A percentile compares a stretch with the other conserved stretches of the same genome.
Evolutionary conservation across 495 filamentous ascomycete genomes (phyloP).

Genomic region (Lasiosphaeria miniovina): DNA sequence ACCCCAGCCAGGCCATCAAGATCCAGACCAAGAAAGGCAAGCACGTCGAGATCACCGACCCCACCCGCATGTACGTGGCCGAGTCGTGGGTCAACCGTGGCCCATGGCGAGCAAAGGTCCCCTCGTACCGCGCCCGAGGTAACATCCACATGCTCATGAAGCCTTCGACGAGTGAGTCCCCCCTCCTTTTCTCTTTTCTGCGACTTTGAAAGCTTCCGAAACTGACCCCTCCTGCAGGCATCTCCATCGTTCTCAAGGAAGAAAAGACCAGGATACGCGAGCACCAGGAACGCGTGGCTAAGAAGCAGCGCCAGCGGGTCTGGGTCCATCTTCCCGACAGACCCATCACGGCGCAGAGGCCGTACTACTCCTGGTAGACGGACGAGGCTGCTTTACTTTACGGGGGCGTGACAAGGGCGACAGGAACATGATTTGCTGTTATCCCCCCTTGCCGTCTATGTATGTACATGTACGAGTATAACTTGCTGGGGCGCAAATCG

Average conservation of each 20-base stretch:
- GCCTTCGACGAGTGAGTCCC: conserved; percentile 68
- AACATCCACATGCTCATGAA: conserved; percentile 55
- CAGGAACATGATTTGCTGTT: not conserved
- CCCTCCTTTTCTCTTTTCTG: not conserved
- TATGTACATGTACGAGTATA: not conserved
- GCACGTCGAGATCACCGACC: conserved; percentile 62
- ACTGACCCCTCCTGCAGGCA: conserved; percentile 40
- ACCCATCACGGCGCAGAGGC: conserved; percentile 72
- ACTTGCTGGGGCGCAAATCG: not conserved
- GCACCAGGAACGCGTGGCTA: conserved; percentile 70
- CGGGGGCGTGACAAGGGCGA: not conserved
- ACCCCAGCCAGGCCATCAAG: conserved; percentile 25
- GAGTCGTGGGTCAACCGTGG: conserved; percentile 90
- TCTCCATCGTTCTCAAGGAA: conserved; percentile 87
- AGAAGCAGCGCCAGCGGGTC: conserved; percentile 64
- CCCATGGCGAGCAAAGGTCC: conserved; percentile 43
- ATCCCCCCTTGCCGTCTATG: too few species aligned
- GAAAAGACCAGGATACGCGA: conserved; percentile 81
- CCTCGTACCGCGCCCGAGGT: conserved; percentile 69
- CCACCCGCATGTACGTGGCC: conserved; percentile 75
- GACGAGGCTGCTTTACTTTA: not conserved
- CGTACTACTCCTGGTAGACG: conserved; percentile 82
- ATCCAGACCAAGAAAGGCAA: conserved; percentile 57
- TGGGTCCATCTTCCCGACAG: conserved; percentile 85
- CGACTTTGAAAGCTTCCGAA: not conserved